phyloP scores from a whole-genome alignment of 257 asterid species.

The Nemophila menziesii region DNA sequence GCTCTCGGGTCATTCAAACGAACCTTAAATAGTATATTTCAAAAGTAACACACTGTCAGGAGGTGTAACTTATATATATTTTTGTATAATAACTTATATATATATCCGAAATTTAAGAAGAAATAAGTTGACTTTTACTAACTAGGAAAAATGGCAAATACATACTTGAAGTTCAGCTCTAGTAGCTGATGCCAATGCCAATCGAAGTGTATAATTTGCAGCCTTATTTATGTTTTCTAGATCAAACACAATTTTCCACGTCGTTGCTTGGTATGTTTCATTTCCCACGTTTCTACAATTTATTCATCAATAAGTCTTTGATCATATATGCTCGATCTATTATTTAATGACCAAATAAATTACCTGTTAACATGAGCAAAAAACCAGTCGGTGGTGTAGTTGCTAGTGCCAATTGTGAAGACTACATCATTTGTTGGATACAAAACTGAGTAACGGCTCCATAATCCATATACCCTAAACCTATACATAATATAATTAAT shows the following conservation, averaged over 20 bases:
- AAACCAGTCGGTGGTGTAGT: constrained; percentile 26
- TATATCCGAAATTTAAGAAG: no score
- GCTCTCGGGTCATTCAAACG: neutral
- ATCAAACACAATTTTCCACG: constrained; percentile 50
- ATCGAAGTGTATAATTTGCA: constrained; percentile 36
- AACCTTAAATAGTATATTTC: neutral
- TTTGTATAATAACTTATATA: no score
- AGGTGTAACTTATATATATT: no score
- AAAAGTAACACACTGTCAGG: no score
- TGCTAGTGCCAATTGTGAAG: constrained; percentile 16
- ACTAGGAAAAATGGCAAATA: no score
- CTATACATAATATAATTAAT: constrained; percentile 4
- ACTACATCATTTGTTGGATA: constrained; percentile 20
- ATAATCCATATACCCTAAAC: constrained; percentile 24
- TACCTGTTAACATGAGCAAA: constrained; percentile 27
- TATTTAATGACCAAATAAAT: neutral
- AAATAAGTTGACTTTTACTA: no score
- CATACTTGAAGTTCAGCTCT: constrained; percentile 39
- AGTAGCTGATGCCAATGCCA: constrained; percentile 65
- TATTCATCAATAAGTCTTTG: no score
- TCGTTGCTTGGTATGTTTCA: constrained; percentile 24
- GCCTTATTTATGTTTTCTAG: constrained; percentile 12
- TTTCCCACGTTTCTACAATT: constrained; percentile 23
- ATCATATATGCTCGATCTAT: no score
- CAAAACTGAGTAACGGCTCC: constrained; percentile 23